phyloP scores from a whole-genome alignment of 2,329 filamentous ascomycete species.

The Sporothrix pallida region DNA sequence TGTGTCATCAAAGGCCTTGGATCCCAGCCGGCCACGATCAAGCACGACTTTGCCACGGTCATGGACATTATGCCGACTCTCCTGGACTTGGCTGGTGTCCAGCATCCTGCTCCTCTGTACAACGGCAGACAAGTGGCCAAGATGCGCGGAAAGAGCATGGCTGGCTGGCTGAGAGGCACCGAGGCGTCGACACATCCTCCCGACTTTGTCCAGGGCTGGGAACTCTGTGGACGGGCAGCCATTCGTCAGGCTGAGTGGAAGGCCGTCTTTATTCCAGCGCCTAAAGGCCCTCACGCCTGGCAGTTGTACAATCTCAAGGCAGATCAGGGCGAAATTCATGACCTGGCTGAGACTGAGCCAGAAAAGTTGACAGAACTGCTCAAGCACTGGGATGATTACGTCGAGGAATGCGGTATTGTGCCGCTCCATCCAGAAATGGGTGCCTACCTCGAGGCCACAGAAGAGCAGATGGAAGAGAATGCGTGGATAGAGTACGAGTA shows the following conservation, averaged over 20 bases:
- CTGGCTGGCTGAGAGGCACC: neutral
- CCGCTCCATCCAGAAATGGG: slow-evolving; percentile 30
- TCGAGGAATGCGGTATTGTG: slow-evolving; percentile 56
- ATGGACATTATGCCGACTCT: slow-evolving; percentile 59
- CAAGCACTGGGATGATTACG: slow-evolving; percentile 47
- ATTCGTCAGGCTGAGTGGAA: slow-evolving; percentile 48
- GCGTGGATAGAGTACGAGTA: slow-evolving; percentile 34
- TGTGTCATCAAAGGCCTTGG: slow-evolving; percentile 49
- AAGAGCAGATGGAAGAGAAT: slow-evolving; percentile 33
- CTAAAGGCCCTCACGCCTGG: slow-evolving; percentile 56
- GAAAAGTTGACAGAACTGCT: slow-evolving; percentile 44
- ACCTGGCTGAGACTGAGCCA: slow-evolving; percentile 46
- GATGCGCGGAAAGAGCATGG: slow-evolving; percentile 44
- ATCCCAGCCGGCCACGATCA: slow-evolving; percentile 46
- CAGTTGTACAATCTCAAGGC: slow-evolving; percentile 54
- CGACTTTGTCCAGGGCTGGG: slow-evolving; percentile 48
- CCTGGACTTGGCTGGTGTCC: slow-evolving; percentile 54
- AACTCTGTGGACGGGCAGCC: slow-evolving; percentile 46
- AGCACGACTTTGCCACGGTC: slow-evolving; percentile 56
- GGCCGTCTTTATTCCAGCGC: slow-evolving; percentile 53
- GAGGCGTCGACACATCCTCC: slow-evolving; percentile 44
- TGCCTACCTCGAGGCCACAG: slow-evolving; percentile 29
- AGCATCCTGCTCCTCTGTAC: slow-evolving; percentile 57
- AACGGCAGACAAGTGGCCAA: slow-evolving; percentile 45
- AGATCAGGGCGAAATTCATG: slow-evolving; percentile 54